Base-by-base conservation (phyloP, 768 basidiomycete genomes). In the Suillus spraguei region DNA sequence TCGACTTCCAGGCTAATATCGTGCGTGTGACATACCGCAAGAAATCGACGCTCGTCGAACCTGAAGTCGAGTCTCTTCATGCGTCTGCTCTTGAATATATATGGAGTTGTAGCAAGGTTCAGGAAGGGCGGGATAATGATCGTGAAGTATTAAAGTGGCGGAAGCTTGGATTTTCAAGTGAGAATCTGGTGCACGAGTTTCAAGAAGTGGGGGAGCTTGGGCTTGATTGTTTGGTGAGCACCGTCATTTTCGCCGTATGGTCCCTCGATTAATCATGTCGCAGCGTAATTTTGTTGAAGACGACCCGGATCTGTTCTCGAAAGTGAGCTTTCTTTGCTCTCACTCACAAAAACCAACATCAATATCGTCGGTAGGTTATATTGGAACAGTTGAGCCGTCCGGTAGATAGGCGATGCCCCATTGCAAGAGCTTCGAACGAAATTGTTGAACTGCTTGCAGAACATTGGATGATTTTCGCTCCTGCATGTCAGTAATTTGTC, bases 1-100 rank as follows among this genome's bases (percentile, higher is more conserved):
- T 95, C 61, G 91, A 95, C 71, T 95, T 95, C 74, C 94, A 95
- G 78, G 88, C 91, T 33, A 94, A 93, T 74, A 85, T 94, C 63
- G 80, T 92, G 61, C 87, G 91, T 44, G 85, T 93, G 35, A 87
- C 85, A 16, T 90, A 91, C 72, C 85, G 89, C 61, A 91, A 90
- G 79, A 94, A 94, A 77, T 90, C 83, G 17, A 91, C 91, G 3
- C 74, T 85, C 28, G 91, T 95, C 20, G 89, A 93, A 68, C 85
- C 89, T 3, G 85, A 87, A 35, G 73, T 74, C 47, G 88, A 91
- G 61, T 81, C 82, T 5, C 75, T 79, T 5, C 90, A 93, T 67
- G 79, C 77, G 14, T 79, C 78, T 22, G 79, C 84, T 35, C 78
- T 95, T 39, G 78, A 85, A 22, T 85, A 82, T 64, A 87, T 95